Conservation (phyloP, 1,284 basidiomycete genomes). For the Tilletia caries region DNA sequence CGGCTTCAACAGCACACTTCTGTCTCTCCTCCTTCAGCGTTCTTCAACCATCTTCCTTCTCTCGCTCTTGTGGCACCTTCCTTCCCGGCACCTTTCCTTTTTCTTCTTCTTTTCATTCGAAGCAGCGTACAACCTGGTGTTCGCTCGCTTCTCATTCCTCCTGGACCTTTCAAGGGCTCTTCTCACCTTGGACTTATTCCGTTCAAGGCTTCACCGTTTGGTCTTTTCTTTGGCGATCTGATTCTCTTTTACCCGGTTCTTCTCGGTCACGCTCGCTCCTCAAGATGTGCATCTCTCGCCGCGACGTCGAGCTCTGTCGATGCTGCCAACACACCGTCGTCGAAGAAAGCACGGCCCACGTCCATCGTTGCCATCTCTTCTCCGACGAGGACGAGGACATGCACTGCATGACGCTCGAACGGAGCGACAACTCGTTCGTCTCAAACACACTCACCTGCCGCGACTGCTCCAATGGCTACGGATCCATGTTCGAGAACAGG, state of each 20-base stretch:
- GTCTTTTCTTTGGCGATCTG: not conserved
- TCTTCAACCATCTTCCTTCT: not conserved
- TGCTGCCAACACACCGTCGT: not conserved
- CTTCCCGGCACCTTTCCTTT: slow-evolving; percentile 10
- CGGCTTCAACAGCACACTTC: not conserved
- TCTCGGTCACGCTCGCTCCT: not conserved
- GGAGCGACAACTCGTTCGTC: not conserved
- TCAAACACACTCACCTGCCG: not conserved
- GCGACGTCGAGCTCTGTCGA: not conserved
- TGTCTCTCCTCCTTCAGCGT: not conserved
- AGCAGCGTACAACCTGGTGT: not conserved
- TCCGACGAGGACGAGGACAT: not conserved
- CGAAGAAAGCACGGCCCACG: not conserved
- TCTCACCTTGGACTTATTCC: not conserved
- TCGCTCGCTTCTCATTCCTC: slow-evolving; percentile 1
- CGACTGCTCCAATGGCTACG: not conserved
- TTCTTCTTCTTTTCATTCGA: not conserved
- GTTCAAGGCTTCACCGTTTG: not conserved
- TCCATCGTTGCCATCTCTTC: not conserved
- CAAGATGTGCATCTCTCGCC: not conserved
- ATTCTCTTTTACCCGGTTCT: not conserved
- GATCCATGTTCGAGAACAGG: not conserved
- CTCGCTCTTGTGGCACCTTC: not conserved
- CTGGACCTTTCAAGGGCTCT: not conserved
- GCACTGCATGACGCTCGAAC: slow-evolving; percentile 1